Evolutionary conservation across 2,329 filamentous ascomycete species (phyloP).

Genomic region (Aurifilum marmelostoma): DNA sequence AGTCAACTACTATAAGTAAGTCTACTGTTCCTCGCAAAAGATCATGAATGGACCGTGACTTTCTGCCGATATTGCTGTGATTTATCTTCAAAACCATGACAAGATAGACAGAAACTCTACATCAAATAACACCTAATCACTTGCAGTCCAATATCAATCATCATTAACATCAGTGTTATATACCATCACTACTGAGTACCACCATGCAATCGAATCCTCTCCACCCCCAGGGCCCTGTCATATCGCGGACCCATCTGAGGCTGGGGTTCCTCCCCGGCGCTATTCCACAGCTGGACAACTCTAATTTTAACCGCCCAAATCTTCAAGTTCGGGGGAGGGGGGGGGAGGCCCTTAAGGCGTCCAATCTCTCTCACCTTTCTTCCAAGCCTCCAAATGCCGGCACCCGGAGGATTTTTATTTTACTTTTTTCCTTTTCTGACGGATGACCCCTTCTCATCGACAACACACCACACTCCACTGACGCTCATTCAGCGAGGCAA

Average conservation of each 20-base stretch:
- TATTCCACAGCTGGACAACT: conserved; percentile 11
- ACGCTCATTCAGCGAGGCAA: not conserved
- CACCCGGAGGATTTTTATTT: conserved; percentile 6
- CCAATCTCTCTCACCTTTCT: not conserved
- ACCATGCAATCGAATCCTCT: not conserved
- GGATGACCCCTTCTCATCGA: not conserved
- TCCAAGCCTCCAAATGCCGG: not conserved
- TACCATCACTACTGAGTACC: too few species aligned
- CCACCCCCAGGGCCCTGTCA: not conserved
- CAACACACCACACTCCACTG: not conserved
- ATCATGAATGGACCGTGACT: too few species aligned
- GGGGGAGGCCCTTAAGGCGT: not conserved
- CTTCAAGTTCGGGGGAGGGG: not conserved
- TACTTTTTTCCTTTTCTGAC: not conserved
- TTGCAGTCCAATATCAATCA: too few species aligned
- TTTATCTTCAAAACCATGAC: too few species aligned
- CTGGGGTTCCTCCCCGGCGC: conserved; percentile 10
- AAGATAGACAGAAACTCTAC: too few species aligned
- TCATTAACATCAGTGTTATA: too few species aligned
- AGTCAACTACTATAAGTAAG: too few species aligned
- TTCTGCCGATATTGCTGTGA: too few species aligned
- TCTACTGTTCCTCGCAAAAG: too few species aligned
- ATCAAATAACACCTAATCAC: too few species aligned
- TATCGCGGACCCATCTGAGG: not conserved
- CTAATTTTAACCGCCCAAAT: conserved; percentile 12